phyloP scores from a whole-genome alignment of 2,329 filamentous ascomycete species.

The Phymatotrichopsis omnivora region DNA sequence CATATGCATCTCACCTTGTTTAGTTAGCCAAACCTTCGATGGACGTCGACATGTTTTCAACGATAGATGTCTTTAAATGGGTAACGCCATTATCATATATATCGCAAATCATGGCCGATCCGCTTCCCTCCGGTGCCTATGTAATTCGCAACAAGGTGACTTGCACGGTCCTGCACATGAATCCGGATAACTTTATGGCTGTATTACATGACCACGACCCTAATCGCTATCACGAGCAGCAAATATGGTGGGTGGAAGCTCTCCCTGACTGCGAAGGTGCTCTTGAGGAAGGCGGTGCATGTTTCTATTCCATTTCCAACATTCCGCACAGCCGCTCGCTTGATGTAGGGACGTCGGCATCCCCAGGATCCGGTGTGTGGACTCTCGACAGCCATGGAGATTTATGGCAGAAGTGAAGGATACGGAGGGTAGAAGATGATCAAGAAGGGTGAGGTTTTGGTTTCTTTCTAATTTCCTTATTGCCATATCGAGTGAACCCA shows the following conservation, averaged over 20 bases:
- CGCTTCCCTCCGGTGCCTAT: conserved; percentile 8
- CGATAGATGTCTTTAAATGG: too few species aligned
- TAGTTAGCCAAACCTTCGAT: too few species aligned
- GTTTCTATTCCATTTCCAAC: conserved; percentile 1
- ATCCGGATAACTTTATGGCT: background rate
- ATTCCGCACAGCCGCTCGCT: too few species aligned
- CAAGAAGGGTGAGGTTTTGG: background rate
- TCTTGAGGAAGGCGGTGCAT: background rate
- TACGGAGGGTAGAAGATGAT: background rate
- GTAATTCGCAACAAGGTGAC: conserved; percentile 14
- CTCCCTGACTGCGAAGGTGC: background rate
- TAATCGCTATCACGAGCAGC: background rate
- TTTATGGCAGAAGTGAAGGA: background rate
- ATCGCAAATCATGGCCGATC: background rate
- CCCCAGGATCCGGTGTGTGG: too few species aligned
- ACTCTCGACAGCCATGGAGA: background rate
- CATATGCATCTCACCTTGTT: too few species aligned
- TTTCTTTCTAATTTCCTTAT: too few species aligned
- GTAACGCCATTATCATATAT: too few species aligned
- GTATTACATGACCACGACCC: background rate
- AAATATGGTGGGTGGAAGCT: conserved; percentile 10
- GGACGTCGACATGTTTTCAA: too few species aligned
- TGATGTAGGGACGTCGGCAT: background rate
- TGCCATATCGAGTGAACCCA: too few species aligned
- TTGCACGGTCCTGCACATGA: conserved; percentile 7